Base-by-base conservation (phyloP, 805 yeast genomes). In the Millerago galiae region DNA sequence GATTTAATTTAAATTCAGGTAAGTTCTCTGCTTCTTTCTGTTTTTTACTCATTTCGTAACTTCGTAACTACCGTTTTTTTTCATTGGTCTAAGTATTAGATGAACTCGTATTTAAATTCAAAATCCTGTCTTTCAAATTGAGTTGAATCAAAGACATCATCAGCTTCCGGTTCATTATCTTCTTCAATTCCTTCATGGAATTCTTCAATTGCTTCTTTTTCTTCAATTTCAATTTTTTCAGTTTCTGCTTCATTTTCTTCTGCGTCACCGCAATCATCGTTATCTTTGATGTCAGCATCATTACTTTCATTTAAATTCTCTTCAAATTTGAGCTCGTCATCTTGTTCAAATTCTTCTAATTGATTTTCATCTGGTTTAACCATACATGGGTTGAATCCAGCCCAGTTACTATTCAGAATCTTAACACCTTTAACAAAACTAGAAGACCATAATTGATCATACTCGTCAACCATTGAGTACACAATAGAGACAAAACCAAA, bases 91-190 rank as follows among this genome's bases (percentile, higher is more conserved):
- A n/a, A n/a, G n/a, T n/a, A n/a, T 27, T 11, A 12, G 12, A 27
- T 27, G 12, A 27, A 21, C 7, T 27, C 30, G 12, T 27, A 27
- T 12, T 27, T n/a, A 27, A 12, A 11, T 3, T 27, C 30, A 27
- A 12, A 27, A 27, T 27, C 30, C 2, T 27, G 75, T 10, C 59
- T 54, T 0, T 82, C 83, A 54, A 76, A 76, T n/a, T n/a, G n/a
- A n/a, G n/a, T n/a, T 42, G 73, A 66, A 4, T 72, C 72, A 39
- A 50, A 52, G 8, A 29, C 40, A 6, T 38, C 60, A 48, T 83
- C 84, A 16, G 15, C 34, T 8, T 15, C n/a, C n/a, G n/a, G n/a
- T n/a, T n/a, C n/a, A n/a, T n/a, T n/a, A n/a, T n/a, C 33, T 2
- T 45, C 46, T 8, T 35, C 36, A 10, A 32, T 34, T 3, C 35